Evolutionary conservation across 83 land plant species (phyloP), one percentile per base, ranked within the genome.

Genomic region (Thuja plicata): DNA sequence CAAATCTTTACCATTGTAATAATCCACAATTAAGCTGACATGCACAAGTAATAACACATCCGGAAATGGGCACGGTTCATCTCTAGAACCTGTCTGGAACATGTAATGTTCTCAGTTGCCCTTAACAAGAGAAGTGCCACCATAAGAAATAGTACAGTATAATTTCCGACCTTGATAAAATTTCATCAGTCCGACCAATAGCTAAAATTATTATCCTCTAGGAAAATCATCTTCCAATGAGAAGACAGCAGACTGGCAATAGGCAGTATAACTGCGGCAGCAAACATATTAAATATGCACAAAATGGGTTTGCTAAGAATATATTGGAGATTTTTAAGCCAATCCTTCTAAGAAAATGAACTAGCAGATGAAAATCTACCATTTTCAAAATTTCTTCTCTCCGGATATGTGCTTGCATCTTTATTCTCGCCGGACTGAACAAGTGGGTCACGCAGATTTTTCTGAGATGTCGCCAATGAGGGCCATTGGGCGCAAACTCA

Each of bases 401-500:
- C 27, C 92, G 55, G 35, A 91, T 81, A 34, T n/a, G 4, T 3
- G 34, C 13, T 43, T 79, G 89, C 79, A 60, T 43, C 80, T 90
- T 88, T 38, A 92, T 89, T 8, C 94, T 91, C 74, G 57, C 21
- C 12, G 94, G 76, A 9, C 94, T 89, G 73, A 94, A 87, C 37
- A 94, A 76, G 45, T 93, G 90, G 35, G 60, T 30, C 73, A 73
- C 79, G 54, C 90, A 88, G 17, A 94, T 76, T 38, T 89, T 87
- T 16, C 95, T 89, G 79, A 90, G 78, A 87, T 89, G 88, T 13
- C 89, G 91, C 92, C 93, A 93, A 46, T 93, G 90, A 13, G 89
- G 90, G 13, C 94, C 94, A 37, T 94, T 93, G 27, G 93, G 93
- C 15, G 92, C 90, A 62, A 88, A 57, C 35, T 41, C 93, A 21